These are phyloP conservation scores for Sodiomyces alkalinus DNA, from an alignment of 2,329 filamentous ascomycete species.

Conservation along the genomic window DNA sequence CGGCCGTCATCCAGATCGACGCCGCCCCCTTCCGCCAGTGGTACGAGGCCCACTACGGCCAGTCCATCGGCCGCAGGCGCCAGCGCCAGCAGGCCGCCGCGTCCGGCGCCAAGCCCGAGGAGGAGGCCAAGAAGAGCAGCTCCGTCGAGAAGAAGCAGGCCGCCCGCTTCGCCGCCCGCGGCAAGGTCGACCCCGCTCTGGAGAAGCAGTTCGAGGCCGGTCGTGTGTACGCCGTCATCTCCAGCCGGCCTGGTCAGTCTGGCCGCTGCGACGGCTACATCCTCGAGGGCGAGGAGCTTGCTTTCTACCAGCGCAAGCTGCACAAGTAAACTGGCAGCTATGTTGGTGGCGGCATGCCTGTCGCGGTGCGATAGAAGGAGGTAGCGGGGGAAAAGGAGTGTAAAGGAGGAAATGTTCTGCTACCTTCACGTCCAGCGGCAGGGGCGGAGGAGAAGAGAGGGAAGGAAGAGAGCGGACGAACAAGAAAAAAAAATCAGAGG, in stretches of 20 bases:
- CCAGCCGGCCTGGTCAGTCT: constrained; percentile 90
- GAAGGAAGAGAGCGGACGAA: too few species aligned
- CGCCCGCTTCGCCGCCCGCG: constrained; percentile 61
- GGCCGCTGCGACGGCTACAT: constrained; percentile 95
- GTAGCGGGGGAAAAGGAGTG: background rate
- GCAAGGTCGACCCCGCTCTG: constrained; percentile 84
- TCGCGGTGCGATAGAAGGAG: too few species aligned
- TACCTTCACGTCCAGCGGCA: too few species aligned
- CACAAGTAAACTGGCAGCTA: constrained; percentile 66
- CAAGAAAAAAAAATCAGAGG: too few species aligned
- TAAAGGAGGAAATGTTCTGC: constrained; percentile 2
- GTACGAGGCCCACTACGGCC: constrained; percentile 99
- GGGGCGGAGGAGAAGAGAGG: too few species aligned
- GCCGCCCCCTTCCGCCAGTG: constrained; percentile 98
- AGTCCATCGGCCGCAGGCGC: constrained; percentile 74
- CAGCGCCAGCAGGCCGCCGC: constrained; percentile 58
- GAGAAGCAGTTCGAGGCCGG: constrained; percentile 99
- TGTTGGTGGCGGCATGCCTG: too few species aligned
- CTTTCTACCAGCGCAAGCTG: constrained; percentile 99
- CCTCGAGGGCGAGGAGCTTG: constrained; percentile 97
- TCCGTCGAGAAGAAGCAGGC: constrained; percentile 93
- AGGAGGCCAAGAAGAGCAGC: constrained; percentile 87
- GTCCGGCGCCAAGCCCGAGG: constrained; percentile 42
- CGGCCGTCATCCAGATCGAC: constrained; percentile 96
- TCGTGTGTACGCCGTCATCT: constrained; percentile 87